phyloP scores from a whole-genome alignment of 495 filamentous ascomycete species.

The Penicillium bovifimosum region DNA sequence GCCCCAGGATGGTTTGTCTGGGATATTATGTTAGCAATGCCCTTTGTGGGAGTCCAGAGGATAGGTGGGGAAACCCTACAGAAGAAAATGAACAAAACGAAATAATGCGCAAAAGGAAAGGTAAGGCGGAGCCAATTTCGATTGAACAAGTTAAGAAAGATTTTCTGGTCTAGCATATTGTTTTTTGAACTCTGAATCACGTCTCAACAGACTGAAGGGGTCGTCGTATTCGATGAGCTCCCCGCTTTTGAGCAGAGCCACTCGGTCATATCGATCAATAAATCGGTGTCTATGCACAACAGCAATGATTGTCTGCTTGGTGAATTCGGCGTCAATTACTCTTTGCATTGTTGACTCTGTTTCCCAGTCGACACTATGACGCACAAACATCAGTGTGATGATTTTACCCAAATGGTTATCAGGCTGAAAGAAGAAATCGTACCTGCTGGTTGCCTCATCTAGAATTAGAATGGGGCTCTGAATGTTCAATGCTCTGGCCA shows the following conservation, averaged over 20 bases:
- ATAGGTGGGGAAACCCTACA: slow-evolving; percentile 35
- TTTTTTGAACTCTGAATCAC: background rate
- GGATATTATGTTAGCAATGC: slow-evolving; percentile 20
- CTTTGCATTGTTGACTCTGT: slow-evolving; percentile 44
- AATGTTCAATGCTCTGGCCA: slow-evolving; percentile 18
- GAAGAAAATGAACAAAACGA: slow-evolving; percentile 55
- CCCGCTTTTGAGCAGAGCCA: slow-evolving; percentile 30
- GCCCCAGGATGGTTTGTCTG: slow-evolving; percentile 62
- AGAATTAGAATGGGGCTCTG: slow-evolving; percentile 15
- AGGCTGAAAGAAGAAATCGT: background rate
- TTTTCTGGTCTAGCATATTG: background rate
- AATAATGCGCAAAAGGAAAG: too few species aligned
- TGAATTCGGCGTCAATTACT: slow-evolving; percentile 46
- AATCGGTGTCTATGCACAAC: slow-evolving; percentile 50
- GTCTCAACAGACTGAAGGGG: background rate
- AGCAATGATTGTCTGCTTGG: slow-evolving; percentile 45
- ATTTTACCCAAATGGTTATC: too few species aligned
- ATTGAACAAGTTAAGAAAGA: too few species aligned
- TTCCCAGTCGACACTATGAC: slow-evolving; percentile 36
- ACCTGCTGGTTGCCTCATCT: slow-evolving; percentile 31
- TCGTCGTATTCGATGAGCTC: slow-evolving; percentile 4
- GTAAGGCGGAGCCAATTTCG: too few species aligned
- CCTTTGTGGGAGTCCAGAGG: too few species aligned
- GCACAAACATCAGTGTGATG: too few species aligned
- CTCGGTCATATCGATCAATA: slow-evolving; percentile 36